Evolutionary conservation across 805 yeast species (phyloP), one percentile per base, ranked within the genome.

Genomic region (Candida takata): DNA sequence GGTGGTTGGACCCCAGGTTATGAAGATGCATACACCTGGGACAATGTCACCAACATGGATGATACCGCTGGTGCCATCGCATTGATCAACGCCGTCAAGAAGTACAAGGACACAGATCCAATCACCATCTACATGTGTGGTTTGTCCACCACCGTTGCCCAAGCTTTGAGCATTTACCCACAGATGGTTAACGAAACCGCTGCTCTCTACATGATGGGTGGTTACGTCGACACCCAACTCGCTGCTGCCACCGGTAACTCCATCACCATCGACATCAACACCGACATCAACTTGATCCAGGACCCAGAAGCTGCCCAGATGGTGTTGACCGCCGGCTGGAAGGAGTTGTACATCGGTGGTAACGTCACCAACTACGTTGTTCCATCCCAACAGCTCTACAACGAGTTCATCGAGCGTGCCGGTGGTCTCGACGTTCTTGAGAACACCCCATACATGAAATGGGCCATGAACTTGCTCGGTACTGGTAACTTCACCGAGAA

Each of bases 301-400:
- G 71, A 65, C 44, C 69, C 71, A 11, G 70, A 65, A 48, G 70
- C 66, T 13, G 69, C 70, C 24, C 67, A 64, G 46, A 62, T 61
- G 9, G 65, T 57, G n/a, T 42, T 65, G 30, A 57, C 67, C 24
- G 64, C 67, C 8, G 55, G 57, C 18, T 65, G 69, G 69, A 56
- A 54, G 16, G 58, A 62, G 20, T 35, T 64, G 10, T 49, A 50
- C 37, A 59, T 66, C 39, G 70, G 68, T 34, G 67, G 64, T 21
- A 64, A 66, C 42, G 65, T 63, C 34, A 64, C 70, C 25, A 64
- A 63, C 49, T 57, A 58, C 44, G 40, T 63, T 29, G 60, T 52
- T 30, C 68, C 68, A 38, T 57, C 69, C 10, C 67, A 63, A 47
- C 53, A 48, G 20, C 41, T 64, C 24, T 61, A 55, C 43, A 57